A percentile compares a stretch with the other conserved stretches of the same genome.
phyloP scores from a whole-genome alignment of 2,329 filamentous ascomycete species.

The Dichotomopilus funicola region DNA sequence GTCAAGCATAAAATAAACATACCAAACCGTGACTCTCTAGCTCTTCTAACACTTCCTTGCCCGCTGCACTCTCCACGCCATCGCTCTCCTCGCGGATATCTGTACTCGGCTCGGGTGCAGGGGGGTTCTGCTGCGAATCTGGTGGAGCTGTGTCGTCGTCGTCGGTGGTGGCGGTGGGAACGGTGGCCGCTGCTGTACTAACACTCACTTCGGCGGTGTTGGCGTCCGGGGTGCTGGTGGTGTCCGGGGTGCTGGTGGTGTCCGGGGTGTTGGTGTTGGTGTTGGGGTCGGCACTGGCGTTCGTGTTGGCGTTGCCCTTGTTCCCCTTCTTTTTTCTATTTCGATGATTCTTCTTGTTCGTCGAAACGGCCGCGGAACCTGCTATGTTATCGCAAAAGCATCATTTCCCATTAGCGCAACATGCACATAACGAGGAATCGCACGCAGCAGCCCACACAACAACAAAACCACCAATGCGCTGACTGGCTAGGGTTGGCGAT shows the following conservation, averaged over 20 bases:
- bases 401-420: constrained; percentile 21
- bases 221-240: no score
- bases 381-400: constrained; percentile 12
- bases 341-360: constrained; percentile 48
- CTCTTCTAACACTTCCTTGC: constrained; percentile 40
- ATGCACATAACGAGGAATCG: constrained; percentile 14
- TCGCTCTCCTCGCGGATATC: constrained; percentile 13
- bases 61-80: constrained; percentile 25
- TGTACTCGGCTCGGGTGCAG: constrained; percentile 9
- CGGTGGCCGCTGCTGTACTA: no score
- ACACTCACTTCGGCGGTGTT: no score
- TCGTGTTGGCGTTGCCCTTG: constrained; percentile 42
- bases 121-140: constrained; percentile 3
- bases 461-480: no score
- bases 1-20: constrained; percentile 13
- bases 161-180: no score
- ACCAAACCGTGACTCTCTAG: constrained; percentile 35
- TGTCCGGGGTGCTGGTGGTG: no score
- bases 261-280: constrained; percentile 15
- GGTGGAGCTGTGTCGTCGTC: no score
- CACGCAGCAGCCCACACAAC: no score
- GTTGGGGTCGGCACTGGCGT: constrained; percentile 50
- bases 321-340: constrained; percentile 51
- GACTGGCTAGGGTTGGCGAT: constrained; percentile 11
- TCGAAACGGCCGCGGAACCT: constrained; percentile 12